phyloP scores from a whole-genome alignment of 2,329 filamentous ascomycete species.

The Colletotrichum sp. region DNA sequence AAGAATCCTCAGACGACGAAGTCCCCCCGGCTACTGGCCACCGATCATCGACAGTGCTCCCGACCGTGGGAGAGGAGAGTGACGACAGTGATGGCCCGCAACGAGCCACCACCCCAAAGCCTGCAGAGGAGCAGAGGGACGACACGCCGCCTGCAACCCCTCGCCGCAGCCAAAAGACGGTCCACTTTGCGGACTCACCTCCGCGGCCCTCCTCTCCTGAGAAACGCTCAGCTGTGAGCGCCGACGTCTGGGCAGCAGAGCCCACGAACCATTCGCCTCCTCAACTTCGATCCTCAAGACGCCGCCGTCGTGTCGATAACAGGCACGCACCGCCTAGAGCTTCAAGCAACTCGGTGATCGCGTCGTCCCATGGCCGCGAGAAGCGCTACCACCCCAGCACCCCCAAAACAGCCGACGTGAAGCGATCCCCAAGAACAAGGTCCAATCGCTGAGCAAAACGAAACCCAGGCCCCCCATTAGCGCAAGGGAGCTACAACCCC shows the following conservation, averaged over 20 bases:
- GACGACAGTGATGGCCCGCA: background rate
- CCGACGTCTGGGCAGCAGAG: background rate
- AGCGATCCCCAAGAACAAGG: conserved; percentile 2
- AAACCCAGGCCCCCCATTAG: background rate
- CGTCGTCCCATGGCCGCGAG: background rate
- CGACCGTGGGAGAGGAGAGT: background rate
- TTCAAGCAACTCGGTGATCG: background rate
- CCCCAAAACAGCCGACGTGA: conserved; percentile 1
- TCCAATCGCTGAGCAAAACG: background rate
- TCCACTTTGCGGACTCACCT: conserved; percentile 16
- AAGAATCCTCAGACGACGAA: background rate
- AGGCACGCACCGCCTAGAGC: background rate
- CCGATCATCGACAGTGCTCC: background rate
- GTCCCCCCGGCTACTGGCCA: background rate
- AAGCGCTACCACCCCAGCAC: background rate
- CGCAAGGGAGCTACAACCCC: background rate
- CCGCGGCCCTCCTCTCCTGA: background rate
- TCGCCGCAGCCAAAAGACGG: conserved; percentile 19
- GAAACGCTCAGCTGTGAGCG: background rate
- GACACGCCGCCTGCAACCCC: background rate
- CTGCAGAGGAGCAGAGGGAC: background rate
- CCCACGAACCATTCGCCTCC: background rate
- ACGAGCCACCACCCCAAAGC: background rate
- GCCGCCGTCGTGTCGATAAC: background rate
- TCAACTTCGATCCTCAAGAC: background rate